These are phyloP conservation scores for Oxyria digyna DNA, from an alignment of 148 eudicot genomes.

Conservation along the genomic window DNA sequence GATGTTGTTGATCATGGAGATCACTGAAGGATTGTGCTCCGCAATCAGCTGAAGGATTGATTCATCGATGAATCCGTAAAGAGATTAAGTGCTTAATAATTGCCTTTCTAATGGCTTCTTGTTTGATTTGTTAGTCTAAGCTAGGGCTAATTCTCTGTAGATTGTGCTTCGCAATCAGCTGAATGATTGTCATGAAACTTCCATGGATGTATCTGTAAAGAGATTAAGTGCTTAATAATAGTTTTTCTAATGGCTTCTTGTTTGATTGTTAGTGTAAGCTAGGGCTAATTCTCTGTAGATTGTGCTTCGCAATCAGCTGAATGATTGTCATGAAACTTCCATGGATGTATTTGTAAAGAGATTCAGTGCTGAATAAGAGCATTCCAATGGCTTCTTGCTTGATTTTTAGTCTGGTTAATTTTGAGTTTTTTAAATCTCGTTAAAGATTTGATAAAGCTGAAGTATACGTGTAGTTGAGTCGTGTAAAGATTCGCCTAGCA, in stretches of 20 bases:
- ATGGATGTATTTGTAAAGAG: not conserved
- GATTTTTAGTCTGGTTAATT: not conserved
- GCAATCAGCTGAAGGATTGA: not conserved
- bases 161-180: not conserved
- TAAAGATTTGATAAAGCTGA: not conserved
- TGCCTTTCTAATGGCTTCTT: too few species aligned
- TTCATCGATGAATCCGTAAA: too few species aligned
- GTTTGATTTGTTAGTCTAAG: too few species aligned
- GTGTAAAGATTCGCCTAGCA: too few species aligned
- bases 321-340: not conserved
- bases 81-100: too few species aligned
- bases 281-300: not conserved
- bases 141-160: not conserved
- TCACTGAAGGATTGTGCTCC: not conserved
- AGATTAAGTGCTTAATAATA: too few species aligned
- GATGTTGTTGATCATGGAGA: constrained; percentile 15
- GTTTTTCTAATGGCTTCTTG: too few species aligned
- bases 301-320: not conserved
- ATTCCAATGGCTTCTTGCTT: not conserved
- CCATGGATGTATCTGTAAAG: too few species aligned
- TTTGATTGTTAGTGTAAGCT: too few species aligned
- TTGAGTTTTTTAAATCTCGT: not conserved
- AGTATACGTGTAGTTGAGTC: not conserved
- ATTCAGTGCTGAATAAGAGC: not conserved
- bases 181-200: not conserved